Base-by-base conservation (phyloP, 306 rosid species). In the Vigna mungo region DNA sequence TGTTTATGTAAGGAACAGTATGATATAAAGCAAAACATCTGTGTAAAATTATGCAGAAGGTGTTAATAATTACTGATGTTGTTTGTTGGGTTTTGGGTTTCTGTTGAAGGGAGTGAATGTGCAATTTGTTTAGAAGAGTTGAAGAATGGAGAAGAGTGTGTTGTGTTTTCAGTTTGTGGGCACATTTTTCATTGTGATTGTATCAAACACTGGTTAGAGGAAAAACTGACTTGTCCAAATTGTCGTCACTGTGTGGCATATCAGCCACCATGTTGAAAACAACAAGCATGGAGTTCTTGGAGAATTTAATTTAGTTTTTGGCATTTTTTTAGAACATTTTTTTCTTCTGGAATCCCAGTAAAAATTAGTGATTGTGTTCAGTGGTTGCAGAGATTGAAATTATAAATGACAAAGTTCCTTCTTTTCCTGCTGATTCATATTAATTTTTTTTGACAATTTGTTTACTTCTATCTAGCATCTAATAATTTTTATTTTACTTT, bases 91-190 rank as follows among this genome's bases (percentile, higher is more conserved):
- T 34, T 34, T 34, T 34, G 37, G 9, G 9, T 36, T 36, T 36
- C 7, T 17, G 1, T 52, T n/a, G 4, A 7, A 52, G 62, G 13
- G 14, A 73, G 61, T 10, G 89, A 76, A 4, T 90, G 95, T 72
- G 76, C 77, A 8, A 86, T 90, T 23, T 88, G 95, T 77, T 77
- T 86, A 43, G 90, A 88, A 80, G 87, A 83, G 6, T 88, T 83
- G 30, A 74, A 81, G 79, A 74, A 13, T 3, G 88, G 88, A 1
- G 90, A 86, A 3, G 53, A 76, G 14, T 88, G 89, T 27, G 73
- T 76, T 32, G 80, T 73, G 66, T 84, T 83, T 70, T 81, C 87
- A 4, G 25, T 58, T 44, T 90, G 95, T 69, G 72, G 76, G n/a
- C 92, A 90, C 69, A 20, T 54, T 44, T 90, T 88, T 43, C 92